phyloP scores from a whole-genome alignment of 208 protist genomes.

The Angomonas deanei region DNA sequence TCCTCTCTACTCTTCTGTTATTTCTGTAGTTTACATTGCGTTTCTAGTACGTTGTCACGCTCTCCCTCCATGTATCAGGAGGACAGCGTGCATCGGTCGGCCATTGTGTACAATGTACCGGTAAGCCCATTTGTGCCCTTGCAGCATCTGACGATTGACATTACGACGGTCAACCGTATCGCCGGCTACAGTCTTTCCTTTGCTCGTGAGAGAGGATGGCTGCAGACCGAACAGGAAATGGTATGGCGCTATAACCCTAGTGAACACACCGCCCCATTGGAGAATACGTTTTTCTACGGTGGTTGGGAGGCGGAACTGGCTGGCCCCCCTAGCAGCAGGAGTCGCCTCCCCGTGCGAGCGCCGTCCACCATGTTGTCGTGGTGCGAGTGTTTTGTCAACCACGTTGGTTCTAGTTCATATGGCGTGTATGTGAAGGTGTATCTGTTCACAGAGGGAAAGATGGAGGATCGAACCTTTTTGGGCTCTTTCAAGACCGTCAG shows the following conservation, averaged over 20 bases:
- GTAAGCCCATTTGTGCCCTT: conserved; percentile 51
- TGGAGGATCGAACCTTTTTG: conserved; percentile 20
- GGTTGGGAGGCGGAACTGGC: conserved; percentile 40
- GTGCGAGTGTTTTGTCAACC: conserved; percentile 24
- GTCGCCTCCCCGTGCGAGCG: conserved; percentile 14
- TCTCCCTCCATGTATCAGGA: conserved; percentile 23
- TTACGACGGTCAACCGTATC: conserved; percentile 40
- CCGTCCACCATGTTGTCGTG: conserved; percentile 33
- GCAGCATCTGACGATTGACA: conserved; percentile 52
- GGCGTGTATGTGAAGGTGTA: conserved; percentile 35
- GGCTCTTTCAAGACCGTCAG: conserved; percentile 51
- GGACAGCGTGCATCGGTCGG: conserved; percentile 31
- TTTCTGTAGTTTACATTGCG: conserved; percentile 7
- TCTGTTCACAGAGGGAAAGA: conserved; percentile 30
- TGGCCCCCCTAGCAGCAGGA: conserved; percentile 21
- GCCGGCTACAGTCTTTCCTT: conserved; percentile 49
- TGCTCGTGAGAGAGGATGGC: conserved; percentile 59
- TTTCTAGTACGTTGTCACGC: conserved; percentile 1
- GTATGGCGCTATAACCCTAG: conserved; percentile 9
- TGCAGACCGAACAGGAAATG: conserved; percentile 26
- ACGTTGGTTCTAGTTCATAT: conserved; percentile 57
- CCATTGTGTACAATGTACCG: conserved; percentile 38
- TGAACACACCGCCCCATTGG: conserved; percentile 17
- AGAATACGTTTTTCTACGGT: conserved; percentile 56
- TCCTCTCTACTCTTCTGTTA: conserved; percentile 2